Evolutionary conservation across 2,329 filamentous ascomycete genomes (phyloP).

Genomic region (Westerdykella ornata): DNA sequence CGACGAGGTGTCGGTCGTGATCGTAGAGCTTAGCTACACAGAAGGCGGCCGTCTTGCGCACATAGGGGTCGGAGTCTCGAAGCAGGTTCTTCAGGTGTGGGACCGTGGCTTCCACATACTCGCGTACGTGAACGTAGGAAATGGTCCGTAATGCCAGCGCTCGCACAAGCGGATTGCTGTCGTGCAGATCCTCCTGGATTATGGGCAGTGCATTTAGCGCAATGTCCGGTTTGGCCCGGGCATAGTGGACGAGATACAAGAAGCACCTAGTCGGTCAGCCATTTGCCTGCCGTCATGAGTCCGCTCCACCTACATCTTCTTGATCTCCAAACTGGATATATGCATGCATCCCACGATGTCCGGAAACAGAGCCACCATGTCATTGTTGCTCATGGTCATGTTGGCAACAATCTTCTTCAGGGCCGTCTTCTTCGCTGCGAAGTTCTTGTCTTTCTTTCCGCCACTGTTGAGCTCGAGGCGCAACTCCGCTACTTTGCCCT

Average conservation of each 20-base stretch:
- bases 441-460: slow-evolving; percentile 97
- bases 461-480: slow-evolving; percentile 89
- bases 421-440: slow-evolving; percentile 89
- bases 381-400: slow-evolving; percentile 99
- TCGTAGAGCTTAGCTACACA: slow-evolving; percentile 97
- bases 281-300: background rate
- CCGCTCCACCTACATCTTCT: slow-evolving; percentile 75
- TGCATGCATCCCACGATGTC: slow-evolving; percentile 95
- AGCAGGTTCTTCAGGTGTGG: slow-evolving; percentile 76
- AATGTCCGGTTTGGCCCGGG: slow-evolving; percentile 86
- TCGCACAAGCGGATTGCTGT: slow-evolving; percentile 83
- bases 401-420: slow-evolving; percentile 99
- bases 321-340: slow-evolving; percentile 90
- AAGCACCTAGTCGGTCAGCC: slow-evolving; percentile 68
- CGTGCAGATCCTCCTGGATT: slow-evolving; percentile 86
- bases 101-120: slow-evolving; percentile 89
- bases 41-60: slow-evolving; percentile 93
- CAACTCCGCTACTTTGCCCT: slow-evolving; percentile 98
- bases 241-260: slow-evolving; percentile 94
- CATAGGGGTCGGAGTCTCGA: slow-evolving; percentile 84
- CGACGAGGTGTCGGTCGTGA: slow-evolving; percentile 84
- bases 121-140: slow-evolving; percentile 92
- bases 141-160: slow-evolving; percentile 90
- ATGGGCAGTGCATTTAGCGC: slow-evolving; percentile 88
- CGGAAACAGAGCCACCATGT: slow-evolving; percentile 95